These are phyloP conservation scores for Umbelopsis isabellina DNA, from an alignment of 192 early-diverging fungal species.

Conservation along the genomic window DNA sequence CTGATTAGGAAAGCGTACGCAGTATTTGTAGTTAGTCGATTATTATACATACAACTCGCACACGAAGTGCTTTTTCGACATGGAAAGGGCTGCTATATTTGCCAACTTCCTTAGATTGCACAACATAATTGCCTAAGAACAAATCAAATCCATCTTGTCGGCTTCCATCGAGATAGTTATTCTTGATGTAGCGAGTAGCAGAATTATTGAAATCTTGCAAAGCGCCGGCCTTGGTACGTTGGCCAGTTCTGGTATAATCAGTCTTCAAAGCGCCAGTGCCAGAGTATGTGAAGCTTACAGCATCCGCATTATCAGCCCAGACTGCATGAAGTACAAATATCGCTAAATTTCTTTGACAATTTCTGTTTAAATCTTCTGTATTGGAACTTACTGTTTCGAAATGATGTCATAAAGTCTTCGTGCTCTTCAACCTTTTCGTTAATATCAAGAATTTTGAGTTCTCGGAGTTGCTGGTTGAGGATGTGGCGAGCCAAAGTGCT, in stretches of 20 bases:
- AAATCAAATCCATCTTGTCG: conserved; percentile 94
- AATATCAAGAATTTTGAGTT: conserved; percentile 63
- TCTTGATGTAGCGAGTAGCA: conserved; percentile 85
- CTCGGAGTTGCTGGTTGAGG: conserved; percentile 74
- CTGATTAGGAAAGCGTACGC: neutral
- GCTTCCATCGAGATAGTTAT: conserved; percentile 93
- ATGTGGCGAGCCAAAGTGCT: conserved; percentile 79
- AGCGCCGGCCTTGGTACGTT: conserved; percentile 81
- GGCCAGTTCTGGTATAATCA: conserved; percentile 95
- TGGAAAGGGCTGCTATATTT: conserved; percentile 52
- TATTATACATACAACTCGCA: conserved; percentile 49
- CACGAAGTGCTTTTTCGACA: conserved; percentile 57
- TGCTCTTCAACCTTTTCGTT: conserved; percentile 68
- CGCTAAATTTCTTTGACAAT: neutral
- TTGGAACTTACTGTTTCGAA: conserved; percentile 71
- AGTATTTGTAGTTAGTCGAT: neutral
- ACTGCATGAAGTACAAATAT: conserved; percentile 50
- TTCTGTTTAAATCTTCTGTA: neutral
- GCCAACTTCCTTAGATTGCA: conserved; percentile 24
- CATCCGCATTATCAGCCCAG: conserved; percentile 99
- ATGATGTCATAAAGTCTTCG: conserved; percentile 67
- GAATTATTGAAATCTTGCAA: conserved; percentile 84
- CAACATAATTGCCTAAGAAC: conserved; percentile 72
- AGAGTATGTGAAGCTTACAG: conserved; percentile 86
- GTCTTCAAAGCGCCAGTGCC: conserved; percentile 98